Base-by-base conservation (phyloP, 345 rosid species). In the Heritiera fomes region DNA sequence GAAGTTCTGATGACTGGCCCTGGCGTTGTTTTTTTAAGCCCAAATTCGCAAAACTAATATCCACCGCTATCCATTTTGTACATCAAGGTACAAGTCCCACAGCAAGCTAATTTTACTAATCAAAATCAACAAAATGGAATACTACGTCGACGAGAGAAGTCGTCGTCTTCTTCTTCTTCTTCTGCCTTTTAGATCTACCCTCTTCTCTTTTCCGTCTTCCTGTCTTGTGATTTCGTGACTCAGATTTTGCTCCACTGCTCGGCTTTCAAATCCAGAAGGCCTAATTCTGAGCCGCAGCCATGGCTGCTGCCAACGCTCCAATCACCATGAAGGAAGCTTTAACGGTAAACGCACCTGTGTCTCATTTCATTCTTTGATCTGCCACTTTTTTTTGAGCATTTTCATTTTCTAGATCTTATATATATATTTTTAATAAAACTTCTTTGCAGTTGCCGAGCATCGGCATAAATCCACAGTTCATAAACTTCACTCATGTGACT, bases 381-480 rank as follows among this genome's bases (percentile, higher is more conserved):
- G 32, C 10, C 20, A 5, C 7, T 46, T 62, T 61, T 23, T 17
- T 8, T 47, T 9, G 28, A 23, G 28, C 10, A 9, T 53, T 52
- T 72, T 28, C 8, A 13, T 47, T 73, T 66, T n/a, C 14, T 14
- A 43, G 32, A 68, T 50, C 43, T 69, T 12, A 20, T 5, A 34
- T 3, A 11, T 60, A 20, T 32, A 58, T 52, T 70, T 76, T 20
- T 40, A 8, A 34, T 12, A 4, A 3, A 12, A 28, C 41, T 41
- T 70, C 7, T 77, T 55, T 74, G 83, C 87, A 94, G 97, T 90
- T 92, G 80, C 90, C 95, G 10, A 86, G 90, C 87, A 61, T 88
- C 67, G 97, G 97, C 75, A 94, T 94, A 80, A 88, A 86, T 81
- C 92, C 88, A 55, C 92, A 92, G 75, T 94, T 92, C 80, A 91